These are phyloP conservation scores for Pseudohalonectria lignicola DNA, from an alignment of 2,329 filamentous ascomycete genomes.

Conservation along the genomic window DNA sequence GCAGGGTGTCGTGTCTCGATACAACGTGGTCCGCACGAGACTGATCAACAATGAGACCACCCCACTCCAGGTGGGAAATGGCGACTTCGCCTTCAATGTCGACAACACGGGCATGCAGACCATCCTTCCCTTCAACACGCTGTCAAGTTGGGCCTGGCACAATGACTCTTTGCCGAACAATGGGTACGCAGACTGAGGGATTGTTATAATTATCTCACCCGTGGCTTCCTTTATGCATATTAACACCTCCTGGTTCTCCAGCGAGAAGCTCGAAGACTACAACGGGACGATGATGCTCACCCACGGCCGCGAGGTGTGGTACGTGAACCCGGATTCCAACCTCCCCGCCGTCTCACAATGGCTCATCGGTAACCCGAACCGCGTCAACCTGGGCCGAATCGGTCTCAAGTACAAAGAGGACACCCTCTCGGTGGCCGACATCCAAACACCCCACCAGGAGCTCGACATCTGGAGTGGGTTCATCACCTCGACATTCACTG, in stretches of 20 bases:
- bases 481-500: conserved; percentile 24
- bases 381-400: conserved; percentile 30
- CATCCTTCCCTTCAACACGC: conserved; percentile 18
- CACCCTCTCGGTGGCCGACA: conserved; percentile 16
- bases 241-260: no score
- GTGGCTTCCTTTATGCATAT: no score
- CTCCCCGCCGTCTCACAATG: conserved; percentile 32
- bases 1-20: background rate
- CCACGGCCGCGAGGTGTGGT: conserved; percentile 24
- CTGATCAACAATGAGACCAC: conserved; percentile 11
- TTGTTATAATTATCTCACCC: background rate
- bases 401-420: conserved; percentile 23
- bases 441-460: conserved; percentile 19
- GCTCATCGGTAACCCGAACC: conserved; percentile 37
- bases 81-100: conserved; percentile 32
- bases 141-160: conserved; percentile 23
- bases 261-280: conserved; percentile 18
- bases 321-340: conserved; percentile 22
- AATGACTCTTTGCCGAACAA: conserved; percentile 26
- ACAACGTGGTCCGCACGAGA: conserved; percentile 1
- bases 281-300: conserved; percentile 19
- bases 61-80: conserved; percentile 30
- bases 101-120: conserved; percentile 31
- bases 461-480: conserved; percentile 24
- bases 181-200: conserved; percentile 8